Base-by-base conservation (phyloP, 176 grass and related monocot species). In the Triticum turgidum region DNA sequence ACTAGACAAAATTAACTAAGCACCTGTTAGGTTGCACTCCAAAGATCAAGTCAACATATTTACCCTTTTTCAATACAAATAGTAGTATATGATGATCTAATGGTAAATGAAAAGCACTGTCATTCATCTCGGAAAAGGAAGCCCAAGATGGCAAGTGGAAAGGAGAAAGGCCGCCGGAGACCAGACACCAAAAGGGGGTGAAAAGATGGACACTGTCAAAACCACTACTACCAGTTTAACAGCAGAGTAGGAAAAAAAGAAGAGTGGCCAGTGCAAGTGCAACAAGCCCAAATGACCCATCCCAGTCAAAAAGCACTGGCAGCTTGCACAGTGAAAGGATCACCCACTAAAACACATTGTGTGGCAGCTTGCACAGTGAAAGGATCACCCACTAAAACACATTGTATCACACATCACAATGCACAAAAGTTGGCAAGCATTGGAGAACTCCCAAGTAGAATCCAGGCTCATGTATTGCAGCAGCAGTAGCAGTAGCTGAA, bases 301-400 rank as follows among this genome's bases (percentile, higher is more conserved):
- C 70, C 65, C 27, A 69, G 74, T 79, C 74, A 80, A 84, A 84
- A 80, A 65, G 52, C 65, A 79, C 37, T 68, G 59, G 34, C 33
- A 75, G 68, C 77, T 89, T 68, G 70, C 69, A 85, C 68, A 80
- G 77, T 45, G 42, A 66, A 89, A 84, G 65, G 81, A 80, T 89
- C 65, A 73, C 20, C 78, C 78, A 86, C 76, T 59, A 69, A 69
- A 42, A 35, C 34, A 35, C 32, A 32, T 32, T 32, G 32, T 32
- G 32, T 68, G 59, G 34, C 33, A 75, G 68, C 77, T 89, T 68
- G 70, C 69, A 85, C 68, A 80, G 77, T 45, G 42, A 66, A 89
- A 84, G 65, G 81, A 80, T 89, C 65, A 73, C 20, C 69, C 77
- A 81, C 76, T 56, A 69, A 37, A 37, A 42, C 41, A 42, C 41